These are phyloP conservation scores for Chloranthus sessilifolius DNA, from an alignment of 164 flowering plant species.

Conservation along the genomic window DNA sequence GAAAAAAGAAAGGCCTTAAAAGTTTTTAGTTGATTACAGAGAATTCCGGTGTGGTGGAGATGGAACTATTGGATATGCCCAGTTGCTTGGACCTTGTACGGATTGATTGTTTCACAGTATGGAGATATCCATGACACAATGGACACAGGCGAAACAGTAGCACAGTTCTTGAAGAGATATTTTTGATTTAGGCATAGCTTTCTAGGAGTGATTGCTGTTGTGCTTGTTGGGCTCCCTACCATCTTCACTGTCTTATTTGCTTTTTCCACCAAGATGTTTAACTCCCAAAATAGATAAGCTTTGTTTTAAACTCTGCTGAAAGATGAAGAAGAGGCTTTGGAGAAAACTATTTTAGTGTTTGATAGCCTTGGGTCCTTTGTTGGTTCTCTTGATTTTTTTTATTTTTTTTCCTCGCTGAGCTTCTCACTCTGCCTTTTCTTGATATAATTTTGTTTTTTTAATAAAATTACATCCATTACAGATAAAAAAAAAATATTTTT, in stretches of 20 bases:
- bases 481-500: too few species aligned
- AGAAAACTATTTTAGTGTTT: too few species aligned
- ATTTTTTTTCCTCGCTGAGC: too few species aligned
- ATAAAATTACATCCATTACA: too few species aligned
- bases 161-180: conserved; percentile 20
- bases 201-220: conserved; percentile 29
- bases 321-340: too few species aligned
- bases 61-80: conserved; percentile 48
- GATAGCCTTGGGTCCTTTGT: too few species aligned
- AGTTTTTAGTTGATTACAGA: conserved; percentile 24
- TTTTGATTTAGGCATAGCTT: conserved; percentile 40
- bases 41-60: conserved; percentile 57
- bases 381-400: too few species aligned
- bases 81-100: conserved; percentile 48
- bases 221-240: conserved; percentile 19
- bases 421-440: too few species aligned
- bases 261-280: conserved; percentile 29
- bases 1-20: not conserved
- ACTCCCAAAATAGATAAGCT: conserved; percentile 36
- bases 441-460: too few species aligned
- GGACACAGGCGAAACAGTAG: conserved; percentile 21
- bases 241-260: conserved; percentile 48
- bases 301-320: too few species aligned
- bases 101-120: conserved; percentile 41
- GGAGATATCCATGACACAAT: conserved; percentile 28